phyloP scores from a whole-genome alignment of 2,329 filamentous ascomycete genomes.

The Phyllosticta citribraziliensis region DNA sequence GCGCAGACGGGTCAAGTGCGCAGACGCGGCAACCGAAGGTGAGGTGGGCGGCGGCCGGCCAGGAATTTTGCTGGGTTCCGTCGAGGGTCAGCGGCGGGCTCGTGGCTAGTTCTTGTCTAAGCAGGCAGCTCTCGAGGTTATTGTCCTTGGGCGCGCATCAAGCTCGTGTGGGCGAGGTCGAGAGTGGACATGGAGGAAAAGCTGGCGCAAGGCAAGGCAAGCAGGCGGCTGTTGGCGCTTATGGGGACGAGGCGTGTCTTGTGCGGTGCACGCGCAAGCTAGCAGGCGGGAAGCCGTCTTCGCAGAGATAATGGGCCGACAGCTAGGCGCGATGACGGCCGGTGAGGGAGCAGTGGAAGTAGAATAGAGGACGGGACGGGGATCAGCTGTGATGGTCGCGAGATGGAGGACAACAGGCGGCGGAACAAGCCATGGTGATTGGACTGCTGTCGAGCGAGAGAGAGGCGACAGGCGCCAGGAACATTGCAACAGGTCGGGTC shows the following conservation, averaged over 20 bases:
- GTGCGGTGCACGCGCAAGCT: neutral
- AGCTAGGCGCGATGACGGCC: too few relatives aligned
- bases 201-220: neutral
- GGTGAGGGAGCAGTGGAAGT: too few relatives aligned
- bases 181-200: neutral
- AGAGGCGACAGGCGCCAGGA: neutral
- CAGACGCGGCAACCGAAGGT: neutral
- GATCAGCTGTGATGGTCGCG: neutral
- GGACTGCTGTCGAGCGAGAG: neutral
- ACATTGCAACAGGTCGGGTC: neutral
- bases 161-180: neutral
- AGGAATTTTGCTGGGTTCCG: neutral
- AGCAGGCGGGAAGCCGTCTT: too few relatives aligned
- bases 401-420: neutral
- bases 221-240: neutral
- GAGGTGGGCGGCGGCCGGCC: neutral
- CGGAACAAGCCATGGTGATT: neutral
- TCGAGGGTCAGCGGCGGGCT: neutral
- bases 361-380: neutral
- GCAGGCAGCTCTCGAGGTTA: neutral
- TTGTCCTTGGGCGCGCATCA: neutral
- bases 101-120: neutral
- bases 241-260: neutral
- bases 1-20: neutral
- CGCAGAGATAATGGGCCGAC: too few relatives aligned